Base-by-base conservation (phyloP, 2,329 filamentous ascomycete genomes). In the Endocalyx cinctus region DNA sequence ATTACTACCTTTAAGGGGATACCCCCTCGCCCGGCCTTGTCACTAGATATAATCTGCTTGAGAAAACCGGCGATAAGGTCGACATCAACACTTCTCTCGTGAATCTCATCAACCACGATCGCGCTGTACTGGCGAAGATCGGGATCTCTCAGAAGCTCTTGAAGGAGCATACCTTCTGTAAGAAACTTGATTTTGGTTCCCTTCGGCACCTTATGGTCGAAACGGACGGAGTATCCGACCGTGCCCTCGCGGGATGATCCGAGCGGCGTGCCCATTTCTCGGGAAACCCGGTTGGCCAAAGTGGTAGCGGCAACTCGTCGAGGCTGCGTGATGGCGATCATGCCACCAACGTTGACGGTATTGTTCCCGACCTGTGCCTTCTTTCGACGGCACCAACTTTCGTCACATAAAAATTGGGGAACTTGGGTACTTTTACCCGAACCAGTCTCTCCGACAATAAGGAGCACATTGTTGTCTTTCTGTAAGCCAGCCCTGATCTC, bases 381-480 rank as follows among this genome's bases (percentile, higher is more conserved):
- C 37, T 69, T 70, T 22, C 70, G 73, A 34, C 67, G 70, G 57
- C 88, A 95, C 88, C 89, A 97, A 6, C 77, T 63, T 52, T 96
- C 85, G 17, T 67, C 60, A 28, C 83, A 76, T 6, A 98, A 66
- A 42, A 95, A 96, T 52, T 97, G 92, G 0, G 92, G 90, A 0
- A 96, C 82, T 60, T 98, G 92, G 0, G 92, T 98, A 66, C 86
- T 94, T 64, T 98, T 98, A 55, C 92, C 92, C 11, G 87, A 94
- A 57, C 92, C 92, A 0, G 92, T 98, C 59, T 97, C 90, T 64
- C 90, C 90, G 3, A 92, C 83, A 11, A 98, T 66, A 0, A 98
- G 71, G 32, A 98, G 74, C 1, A 95, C 77, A 38, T 57, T 48
- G 50, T 94, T 77, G 41, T 77, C 79, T 20, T 76, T 63, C 10